Evolutionary conservation across 768 basidiomycete species (phyloP).

Genomic region (Lactarius evosmus): DNA sequence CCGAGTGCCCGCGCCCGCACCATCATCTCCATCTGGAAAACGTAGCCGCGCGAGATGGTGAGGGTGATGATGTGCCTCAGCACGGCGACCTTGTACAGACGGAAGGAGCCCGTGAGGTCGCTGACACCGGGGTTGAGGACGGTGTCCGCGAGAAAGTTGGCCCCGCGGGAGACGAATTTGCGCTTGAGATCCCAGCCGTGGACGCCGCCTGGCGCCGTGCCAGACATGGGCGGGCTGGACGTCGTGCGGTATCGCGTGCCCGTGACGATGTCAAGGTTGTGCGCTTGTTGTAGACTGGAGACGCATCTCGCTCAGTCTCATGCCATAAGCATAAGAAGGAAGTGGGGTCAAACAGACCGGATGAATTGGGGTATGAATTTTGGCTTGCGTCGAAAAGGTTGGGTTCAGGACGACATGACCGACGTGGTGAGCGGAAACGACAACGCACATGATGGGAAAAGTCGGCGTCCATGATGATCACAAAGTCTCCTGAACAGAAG

Average conservation of each 20-base stretch:
- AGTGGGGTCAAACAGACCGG: slow-evolving; percentile 42
- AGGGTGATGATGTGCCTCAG: slow-evolving; percentile 80
- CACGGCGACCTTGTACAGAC: slow-evolving; percentile 74
- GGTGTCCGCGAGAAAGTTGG: slow-evolving; percentile 87
- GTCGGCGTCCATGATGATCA: slow-evolving; percentile 97
- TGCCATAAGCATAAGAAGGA: background rate
- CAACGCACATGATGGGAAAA: slow-evolving; percentile 86
- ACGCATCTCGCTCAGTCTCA: background rate
- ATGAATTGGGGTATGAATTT: slow-evolving; percentile 96
- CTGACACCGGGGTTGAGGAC: slow-evolving; percentile 82
- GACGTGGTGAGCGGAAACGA: background rate
- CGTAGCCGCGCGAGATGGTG: slow-evolving; percentile 86
- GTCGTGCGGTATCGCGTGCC: slow-evolving; percentile 81
- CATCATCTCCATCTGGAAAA: slow-evolving; percentile 99
- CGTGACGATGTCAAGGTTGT: slow-evolving; percentile 90
- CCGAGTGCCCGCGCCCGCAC: slow-evolving; percentile 81
- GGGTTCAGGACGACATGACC: background rate
- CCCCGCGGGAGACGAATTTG: slow-evolving; percentile 83
- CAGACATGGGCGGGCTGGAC: slow-evolving; percentile 52
- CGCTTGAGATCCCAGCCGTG: slow-evolving; percentile 92
- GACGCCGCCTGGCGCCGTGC: slow-evolving; percentile 76
- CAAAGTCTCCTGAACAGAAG: slow-evolving; percentile 87
- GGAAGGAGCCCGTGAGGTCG: slow-evolving; percentile 88
- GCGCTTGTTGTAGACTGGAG: slow-evolving; percentile 71
- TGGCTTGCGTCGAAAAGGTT: slow-evolving; percentile 50